These are phyloP conservation scores for Aspergillus olivimuriae DNA, from an alignment of 495 filamentous ascomycete species.

Conservation along the genomic window DNA sequence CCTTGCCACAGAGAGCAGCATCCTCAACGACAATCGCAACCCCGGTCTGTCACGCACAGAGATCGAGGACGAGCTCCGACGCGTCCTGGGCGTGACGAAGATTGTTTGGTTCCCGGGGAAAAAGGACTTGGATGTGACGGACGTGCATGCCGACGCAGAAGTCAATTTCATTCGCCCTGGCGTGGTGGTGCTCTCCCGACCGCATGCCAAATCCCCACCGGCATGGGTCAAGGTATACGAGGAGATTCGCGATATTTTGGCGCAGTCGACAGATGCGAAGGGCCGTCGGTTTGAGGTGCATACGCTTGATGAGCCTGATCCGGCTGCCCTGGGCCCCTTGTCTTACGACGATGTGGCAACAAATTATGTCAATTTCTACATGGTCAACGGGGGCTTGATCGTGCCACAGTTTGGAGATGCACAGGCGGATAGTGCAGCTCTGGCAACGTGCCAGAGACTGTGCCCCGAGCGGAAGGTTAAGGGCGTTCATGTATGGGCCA, in stretches of 20 bases:
- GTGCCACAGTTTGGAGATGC: slow-evolving; percentile 30
- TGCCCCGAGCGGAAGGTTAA: slow-evolving; percentile 18
- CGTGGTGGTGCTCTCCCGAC: slow-evolving; percentile 25
- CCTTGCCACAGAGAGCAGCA: slow-evolving; percentile 30
- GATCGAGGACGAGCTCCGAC: slow-evolving; percentile 20
- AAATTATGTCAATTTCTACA: slow-evolving; percentile 34
- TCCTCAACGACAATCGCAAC: slow-evolving; percentile 24
- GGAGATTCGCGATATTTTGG: slow-evolving; percentile 23
- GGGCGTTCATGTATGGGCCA: slow-evolving; percentile 18
- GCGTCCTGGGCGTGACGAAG: slow-evolving; percentile 19
- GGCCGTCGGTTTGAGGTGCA: slow-evolving; percentile 20
- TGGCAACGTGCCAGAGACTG: slow-evolving; percentile 18
- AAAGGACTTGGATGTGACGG: slow-evolving; percentile 26
- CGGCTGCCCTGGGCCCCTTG: slow-evolving; percentile 6
- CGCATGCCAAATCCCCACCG: slow-evolving; percentile 10
- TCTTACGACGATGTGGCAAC: slow-evolving; percentile 23
- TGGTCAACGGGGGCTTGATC: slow-evolving; percentile 28
- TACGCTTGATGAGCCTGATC: slow-evolving; percentile 29
- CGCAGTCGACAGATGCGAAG: slow-evolving; percentile 17
- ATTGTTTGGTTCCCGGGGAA: slow-evolving; percentile 33
- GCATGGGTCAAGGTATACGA: slow-evolving; percentile 23
- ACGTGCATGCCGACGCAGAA: slow-evolving; percentile 30
- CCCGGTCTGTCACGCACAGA: slow-evolving; percentile 12
- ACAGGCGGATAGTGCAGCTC: slow-evolving; percentile 16
- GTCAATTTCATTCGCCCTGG: slow-evolving; percentile 26